phyloP scores from a whole-genome alignment of 345 rosid species.

The Corymbia maculata region DNA sequence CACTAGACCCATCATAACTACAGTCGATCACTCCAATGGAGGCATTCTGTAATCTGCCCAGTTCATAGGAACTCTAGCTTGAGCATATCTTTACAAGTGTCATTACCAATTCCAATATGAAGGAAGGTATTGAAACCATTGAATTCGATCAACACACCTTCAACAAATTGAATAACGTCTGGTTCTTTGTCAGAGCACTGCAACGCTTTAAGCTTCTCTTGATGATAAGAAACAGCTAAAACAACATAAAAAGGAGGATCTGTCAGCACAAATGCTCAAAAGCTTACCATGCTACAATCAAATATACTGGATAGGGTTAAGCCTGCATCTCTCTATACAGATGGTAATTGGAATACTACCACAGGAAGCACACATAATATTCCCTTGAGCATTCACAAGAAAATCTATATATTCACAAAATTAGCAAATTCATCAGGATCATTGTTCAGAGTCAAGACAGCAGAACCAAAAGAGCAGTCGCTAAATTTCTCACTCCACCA shows the following conservation, averaged over 20 bases:
- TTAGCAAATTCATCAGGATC: not conserved
- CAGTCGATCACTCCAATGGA: not conserved
- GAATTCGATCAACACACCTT: constrained; percentile 41
- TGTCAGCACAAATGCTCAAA: not conserved
- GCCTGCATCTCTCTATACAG: not conserved
- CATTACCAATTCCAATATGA: not conserved
- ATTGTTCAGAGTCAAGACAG: not conserved
- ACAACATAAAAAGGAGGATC: not conserved
- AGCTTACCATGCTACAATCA: not conserved
- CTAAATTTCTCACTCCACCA: not conserved
- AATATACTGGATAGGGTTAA: not conserved
- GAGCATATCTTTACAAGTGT: not conserved
- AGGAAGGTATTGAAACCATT: not conserved
- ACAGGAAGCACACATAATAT: not conserved
- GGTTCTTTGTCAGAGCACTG: constrained; percentile 79
- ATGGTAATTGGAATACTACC: not conserved
- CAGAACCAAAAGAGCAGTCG: not conserved
- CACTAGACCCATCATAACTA: not conserved
- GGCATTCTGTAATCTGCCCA: not conserved
- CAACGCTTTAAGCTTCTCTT: constrained; percentile 98
- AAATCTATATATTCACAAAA: not conserved
- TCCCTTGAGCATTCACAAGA: not conserved
- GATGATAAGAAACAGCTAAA: constrained; percentile 78
- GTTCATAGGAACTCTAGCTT: not conserved
- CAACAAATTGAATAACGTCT: constrained; percentile 76